Base-by-base conservation (phyloP, 495 filamentous ascomycete species). In the Elasticomyces elasticus region DNA sequence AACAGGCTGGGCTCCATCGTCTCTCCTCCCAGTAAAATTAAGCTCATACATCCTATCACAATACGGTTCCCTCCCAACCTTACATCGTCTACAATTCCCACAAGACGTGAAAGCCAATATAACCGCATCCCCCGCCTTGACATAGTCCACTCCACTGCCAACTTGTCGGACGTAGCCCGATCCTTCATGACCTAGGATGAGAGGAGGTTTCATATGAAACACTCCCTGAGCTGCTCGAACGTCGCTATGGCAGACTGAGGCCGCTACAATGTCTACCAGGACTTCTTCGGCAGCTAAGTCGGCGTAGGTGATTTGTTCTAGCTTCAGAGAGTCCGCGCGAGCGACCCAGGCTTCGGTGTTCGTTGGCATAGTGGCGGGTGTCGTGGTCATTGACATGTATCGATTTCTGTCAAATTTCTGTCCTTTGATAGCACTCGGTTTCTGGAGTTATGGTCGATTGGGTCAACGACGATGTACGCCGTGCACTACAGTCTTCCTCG, bases 161-260 rank as follows among this genome's bases (percentile, higher is more conserved):
- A 52, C 33, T 19, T 35, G 6, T 1, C 24, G 38, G 13, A 60
- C 53, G 37, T 49, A 44, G 26, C 46, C 47, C 19, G 58, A 46
- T 13, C 40, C 53, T 49, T 60, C 58, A 37, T 60, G 58, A 19
- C 58, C 58, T 3, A 60, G 42, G 43, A 60, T 60, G 20, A 59
- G 26, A 17, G 56, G 56, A 11, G 56, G 51, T 26, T 41, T 38
- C 41, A 59, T 27, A 30, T 54, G 56, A 26, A 59, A 59, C 33
- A 41, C 26, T 1, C 51, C 56, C 15, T 49, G 11, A 10, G 56
- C 51, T 37, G 56, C 51, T 9, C 41, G 31, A 13, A 59, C 43
- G 49, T 59, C 56, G 20, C 24, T 43, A 35, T 53, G 51, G 47
- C 56, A 59, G 19, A 59, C 35, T 5, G 31, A 43, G 43, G 52